phyloP scores from a whole-genome alignment of 805 yeast species.

The Ogataea methanolica region DNA sequence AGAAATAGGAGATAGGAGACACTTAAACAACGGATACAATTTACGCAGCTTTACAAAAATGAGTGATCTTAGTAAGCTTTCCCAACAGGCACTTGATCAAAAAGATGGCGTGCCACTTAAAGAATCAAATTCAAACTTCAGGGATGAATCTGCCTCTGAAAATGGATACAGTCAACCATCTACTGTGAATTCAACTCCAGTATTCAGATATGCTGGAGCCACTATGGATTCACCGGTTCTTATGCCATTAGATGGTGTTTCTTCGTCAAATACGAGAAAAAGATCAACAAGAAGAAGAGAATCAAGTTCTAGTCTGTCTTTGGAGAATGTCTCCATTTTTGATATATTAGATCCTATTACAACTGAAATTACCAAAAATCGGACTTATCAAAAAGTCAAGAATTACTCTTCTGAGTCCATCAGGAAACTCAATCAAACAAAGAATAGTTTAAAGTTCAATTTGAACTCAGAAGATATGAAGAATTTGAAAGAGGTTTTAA shows the following conservation, averaged over 20 bases:
- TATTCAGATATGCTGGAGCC: neutral
- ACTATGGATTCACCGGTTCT: constrained; percentile 11
- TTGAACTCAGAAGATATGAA: constrained; percentile 25
- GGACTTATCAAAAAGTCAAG: constrained; percentile 26
- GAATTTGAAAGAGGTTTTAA: constrained; percentile 19
- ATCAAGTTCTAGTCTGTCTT: constrained; percentile 14
- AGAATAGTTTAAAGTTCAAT: constrained; percentile 22
- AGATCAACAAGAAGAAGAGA: constrained; percentile 10
- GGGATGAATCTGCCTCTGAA: constrained; percentile 1
- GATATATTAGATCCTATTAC: constrained; percentile 30
- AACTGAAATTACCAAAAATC: constrained; percentile 19
- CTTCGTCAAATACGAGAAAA: neutral
- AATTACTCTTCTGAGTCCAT: constrained; percentile 20
- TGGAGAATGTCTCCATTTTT: constrained; percentile 26
- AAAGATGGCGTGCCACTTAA: neutral
- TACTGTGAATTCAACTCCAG: constrained; percentile 10
- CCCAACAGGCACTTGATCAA: no score
- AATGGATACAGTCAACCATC: constrained; percentile 6
- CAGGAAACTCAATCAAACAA: constrained; percentile 21
- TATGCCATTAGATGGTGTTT: constrained; percentile 8
- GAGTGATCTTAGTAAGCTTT: no score
- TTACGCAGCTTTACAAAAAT: no score
- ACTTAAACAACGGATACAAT: no score
- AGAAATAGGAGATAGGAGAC: no score
- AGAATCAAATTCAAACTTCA: neutral